Evolutionary conservation across 2,329 filamentous ascomycete genomes (phyloP), one percentile per base, ranked within the genome.

Genomic region (Penicillium occitanis): DNA sequence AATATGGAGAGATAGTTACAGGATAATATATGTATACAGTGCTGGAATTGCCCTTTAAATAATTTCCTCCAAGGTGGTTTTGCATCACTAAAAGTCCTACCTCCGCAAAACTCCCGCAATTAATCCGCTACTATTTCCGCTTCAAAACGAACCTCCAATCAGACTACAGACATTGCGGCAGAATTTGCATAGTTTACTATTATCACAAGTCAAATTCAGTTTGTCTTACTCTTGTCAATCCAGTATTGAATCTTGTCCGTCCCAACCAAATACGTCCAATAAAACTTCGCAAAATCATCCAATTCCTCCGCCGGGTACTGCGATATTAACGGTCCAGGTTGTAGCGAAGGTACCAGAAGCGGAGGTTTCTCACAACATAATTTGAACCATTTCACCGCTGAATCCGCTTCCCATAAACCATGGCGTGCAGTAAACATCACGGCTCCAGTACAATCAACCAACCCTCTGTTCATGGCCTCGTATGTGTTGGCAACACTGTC

Each of bases 371-470:
- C 57, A 4, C 37, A 42, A n/a, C 35, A 40, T 28, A 60, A 19
- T 2, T 44, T 25, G 22, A 60, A 60, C 57, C 57, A 60, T 60
- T 25, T 60, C 13, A 44, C 37, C 5, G 57, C 57, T 7, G 57
- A 60, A n/a, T 60, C 57, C 5, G 57, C 57, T 42, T 60, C 57
- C 57, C 57, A 60, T 22, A 60, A 30, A 11, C 57, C 57, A 42
- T 28, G 19, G 57, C 35, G 57, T 42, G 57, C 57, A 30, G 57
- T 60, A 6, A 60, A 40, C 37, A 44, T 40, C 14, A 60, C 57
- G 1, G 22, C 35, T 28, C 57, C 57, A 28, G 22, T 28, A 42
- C 57, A 60, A 25, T 60, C 57, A 13, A 44, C 57, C 11, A 17
- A 13, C 7, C 37, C 57, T n/a, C 17, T 40, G 5, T 25, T 30